Percentiles rank a stretch among this genome's conserved stretches.
phyloP scores from a whole-genome alignment of 225 moss, liverwort and hornwort genomes.

The Pseudoscleropodium purum region DNA sequence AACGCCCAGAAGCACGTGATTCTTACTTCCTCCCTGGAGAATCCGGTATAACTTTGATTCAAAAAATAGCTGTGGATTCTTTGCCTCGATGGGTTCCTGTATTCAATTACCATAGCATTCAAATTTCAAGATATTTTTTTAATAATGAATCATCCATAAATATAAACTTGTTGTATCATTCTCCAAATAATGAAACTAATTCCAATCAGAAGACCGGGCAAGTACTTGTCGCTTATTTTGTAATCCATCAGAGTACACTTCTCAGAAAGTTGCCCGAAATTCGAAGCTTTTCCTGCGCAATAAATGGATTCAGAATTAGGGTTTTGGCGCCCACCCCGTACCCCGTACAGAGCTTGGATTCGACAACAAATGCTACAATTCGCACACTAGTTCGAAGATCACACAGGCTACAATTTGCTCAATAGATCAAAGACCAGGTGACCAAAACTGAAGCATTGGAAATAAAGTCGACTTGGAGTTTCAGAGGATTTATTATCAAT shows the following conservation, averaged over 20 bases:
- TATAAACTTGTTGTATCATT: neutral
- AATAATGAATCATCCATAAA: neutral
- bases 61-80: constrained; percentile 66
- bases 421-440: neutral
- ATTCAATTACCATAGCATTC: neutral
- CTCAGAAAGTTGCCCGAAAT: neutral
- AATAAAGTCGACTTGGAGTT: neutral
- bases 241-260: neutral
- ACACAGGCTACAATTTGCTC: neutral
- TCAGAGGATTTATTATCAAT: neutral
- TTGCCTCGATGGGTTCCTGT: constrained; percentile 55
- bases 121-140: neutral
- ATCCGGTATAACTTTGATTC: constrained; percentile 75
- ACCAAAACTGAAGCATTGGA: neutral
- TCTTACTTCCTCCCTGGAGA: constrained; percentile 66
- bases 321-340: neutral
- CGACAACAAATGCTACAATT: neutral
- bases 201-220: constrained; percentile 66
- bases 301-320: neutral
- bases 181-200: neutral
- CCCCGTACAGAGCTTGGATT: neutral
- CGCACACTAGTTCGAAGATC: neutral
- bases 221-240: constrained; percentile 62
- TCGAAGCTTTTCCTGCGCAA: neutral
- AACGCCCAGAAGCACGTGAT: neutral